Percentiles rank a stretch among this genome's conserved stretches.
Evolutionary conservation across 495 filamentous ascomycete genomes (phyloP).

Genomic region (Apodospora peruviana): DNA sequence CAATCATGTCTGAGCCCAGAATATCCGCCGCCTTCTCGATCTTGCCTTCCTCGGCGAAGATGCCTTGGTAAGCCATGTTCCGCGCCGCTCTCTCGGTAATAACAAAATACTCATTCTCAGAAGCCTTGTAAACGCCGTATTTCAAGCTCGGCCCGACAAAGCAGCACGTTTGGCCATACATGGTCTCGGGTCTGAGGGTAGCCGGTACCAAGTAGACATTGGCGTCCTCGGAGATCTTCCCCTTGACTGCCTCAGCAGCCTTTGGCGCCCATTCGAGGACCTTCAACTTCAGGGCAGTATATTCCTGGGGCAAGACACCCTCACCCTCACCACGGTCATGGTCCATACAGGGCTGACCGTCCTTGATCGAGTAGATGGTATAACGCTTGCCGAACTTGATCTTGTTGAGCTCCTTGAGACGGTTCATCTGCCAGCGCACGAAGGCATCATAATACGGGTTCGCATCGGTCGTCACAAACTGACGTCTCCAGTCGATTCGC

Average conservation of each 20-base stretch:
- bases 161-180: constrained; percentile 95
- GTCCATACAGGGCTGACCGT: constrained; percentile 92
- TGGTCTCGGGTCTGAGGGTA: constrained; percentile 86
- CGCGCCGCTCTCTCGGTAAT: constrained; percentile 80
- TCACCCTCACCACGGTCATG: constrained; percentile 87
- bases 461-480: constrained; percentile 77
- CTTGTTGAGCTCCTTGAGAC: constrained; percentile 71
- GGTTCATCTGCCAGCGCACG: constrained; percentile 85
- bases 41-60: constrained; percentile 66
- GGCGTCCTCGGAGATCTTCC: constrained; percentile 66
- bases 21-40: constrained; percentile 60
- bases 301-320: constrained; percentile 79
- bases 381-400: constrained; percentile 81
- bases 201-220: constrained; percentile 84
- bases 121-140: constrained; percentile 7
- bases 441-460: constrained; percentile 88
- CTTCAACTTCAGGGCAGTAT: constrained; percentile 78
- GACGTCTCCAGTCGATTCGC: constrained; percentile 74
- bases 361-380: constrained; percentile 76
- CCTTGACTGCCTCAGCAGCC: constrained; percentile 56
- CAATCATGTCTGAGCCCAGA: constrained; percentile 67
- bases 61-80: constrained; percentile 89
- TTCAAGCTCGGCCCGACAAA: constrained; percentile 65
- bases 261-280: constrained; percentile 75
- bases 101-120: constrained; percentile 73